Base-by-base conservation (phyloP, 768 basidiomycete genomes). In the Mycena rebaudengoi region DNA sequence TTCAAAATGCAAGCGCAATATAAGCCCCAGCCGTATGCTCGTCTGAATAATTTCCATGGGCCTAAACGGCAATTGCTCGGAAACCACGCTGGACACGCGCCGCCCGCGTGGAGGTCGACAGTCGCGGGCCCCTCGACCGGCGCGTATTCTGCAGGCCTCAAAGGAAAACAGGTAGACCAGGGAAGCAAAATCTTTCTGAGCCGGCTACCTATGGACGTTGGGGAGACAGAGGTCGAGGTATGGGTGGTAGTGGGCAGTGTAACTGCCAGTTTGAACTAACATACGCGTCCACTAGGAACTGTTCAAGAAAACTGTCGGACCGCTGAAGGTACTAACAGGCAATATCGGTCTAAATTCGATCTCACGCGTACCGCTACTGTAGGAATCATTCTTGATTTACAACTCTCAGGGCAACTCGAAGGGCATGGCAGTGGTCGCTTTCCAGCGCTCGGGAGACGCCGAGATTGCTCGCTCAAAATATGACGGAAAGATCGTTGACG, bases 381-480 rank as follows among this genome's bases (percentile, higher is more conserved):
- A n/a, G 71, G 91, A 92, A 39, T 82, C 79, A 26, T 90, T 93
- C 64, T 69, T 93, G 69, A 83, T 92, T 18, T 90, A 91, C 78
- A 94, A 93, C 73, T 87, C 85, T 3, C 88, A 91, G 69, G 91
- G 87, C 0, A 83, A 81, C 55, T 90, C 91, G 44, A 92, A 91
- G 70, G 92, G 92, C 20, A 92, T 93, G 91, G 91, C 92, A 2
- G 74, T 94, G 14, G 89, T 93, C 3, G 70, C 79, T 0, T 94
- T 94, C 69, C 83, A 87, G 67, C 83, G 88, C 30, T 64, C 83
- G 8, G 86, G 82, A 1, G 90, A 92, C 74, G 92, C 92, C 8
- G 77, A 73, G 2, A 65, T 85, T 39, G 92, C 92, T 10, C 84
- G 85, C 37, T 72, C 79, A 25, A 92, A 91, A 75, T 94, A 91